Evolutionary conservation across 768 basidiomycete species (phyloP), one percentile per base, ranked within the genome.

Genomic region (Naganishia vishniacii): DNA sequence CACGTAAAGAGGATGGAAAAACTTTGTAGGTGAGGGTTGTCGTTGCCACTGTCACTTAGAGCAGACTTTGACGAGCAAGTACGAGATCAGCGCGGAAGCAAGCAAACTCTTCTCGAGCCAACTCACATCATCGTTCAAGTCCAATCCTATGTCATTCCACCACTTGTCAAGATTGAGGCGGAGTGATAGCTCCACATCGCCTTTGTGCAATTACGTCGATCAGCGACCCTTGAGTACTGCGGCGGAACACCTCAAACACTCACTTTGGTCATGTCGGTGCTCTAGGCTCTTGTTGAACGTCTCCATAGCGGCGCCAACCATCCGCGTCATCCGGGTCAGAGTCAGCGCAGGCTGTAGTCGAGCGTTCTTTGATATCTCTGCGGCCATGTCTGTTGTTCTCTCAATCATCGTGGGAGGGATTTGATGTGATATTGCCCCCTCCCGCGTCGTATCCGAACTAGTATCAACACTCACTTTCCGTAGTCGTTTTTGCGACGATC

Each of bases 111-210:
- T 34, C 13, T 18, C 29, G 51, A 48, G 37, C 64, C 18, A 46
- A 4, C 59, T 61, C 29, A 61, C 59, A 26, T 51, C 28, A 28
- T 25, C 56, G 15, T 65, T 64, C 18, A 20, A 44, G 16, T 64
- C 66, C 13, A 67, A 26, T 6, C 58, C 69, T 8, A 69, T 60
- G 25, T 69, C 69, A 37, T 69, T 69, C 69, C 69, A 70, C 69
- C 69, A 70, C 1, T 32, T 49, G 23, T 70, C 69, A 9, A 70
- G 64, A 15, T 40, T 42, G 13, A 61, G 56, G 13, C 67, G 59
- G 18, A 70, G 41, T 8, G 42, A 42, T 3, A 70, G 53, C 11
- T 49, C 64, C 13, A 65, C 68, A 16, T 59, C 37, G 5, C 44
- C 68, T 69, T 29, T 25, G 25, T 7, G 25, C n/a, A 9, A 40